phyloP scores from a whole-genome alignment of 495 filamentous ascomycete genomes.

The Lophiotrema nucula region DNA sequence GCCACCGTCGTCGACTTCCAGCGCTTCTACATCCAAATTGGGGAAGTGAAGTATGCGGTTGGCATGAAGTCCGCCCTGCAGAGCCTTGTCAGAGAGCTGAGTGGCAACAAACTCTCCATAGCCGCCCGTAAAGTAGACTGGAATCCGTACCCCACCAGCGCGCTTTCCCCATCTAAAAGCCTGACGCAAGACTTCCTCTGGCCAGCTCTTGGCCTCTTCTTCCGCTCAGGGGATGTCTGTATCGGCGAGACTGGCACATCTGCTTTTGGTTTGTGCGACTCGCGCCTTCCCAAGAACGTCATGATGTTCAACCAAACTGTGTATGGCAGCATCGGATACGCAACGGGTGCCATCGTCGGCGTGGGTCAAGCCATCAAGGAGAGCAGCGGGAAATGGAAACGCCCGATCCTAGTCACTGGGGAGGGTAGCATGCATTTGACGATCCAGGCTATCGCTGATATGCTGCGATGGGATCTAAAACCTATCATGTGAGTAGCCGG shows the following conservation, averaged over 20 bases:
- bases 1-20: constrained; percentile 44
- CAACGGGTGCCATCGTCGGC: constrained; percentile 42
- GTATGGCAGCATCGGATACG: constrained; percentile 47
- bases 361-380: constrained; percentile 51
- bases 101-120: constrained; percentile 24
- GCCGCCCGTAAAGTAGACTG: constrained; percentile 19
- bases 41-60: constrained; percentile 34
- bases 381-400: constrained; percentile 49
- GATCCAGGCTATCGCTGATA: constrained; percentile 42
- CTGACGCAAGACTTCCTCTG: constrained; percentile 46
- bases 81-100: constrained; percentile 32
- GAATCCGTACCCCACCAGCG: constrained; percentile 30
- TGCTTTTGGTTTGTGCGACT: constrained; percentile 40
- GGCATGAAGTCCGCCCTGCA: constrained; percentile 40
- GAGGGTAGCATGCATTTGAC: constrained; percentile 48
- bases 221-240: constrained; percentile 51
- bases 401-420: constrained; percentile 43
- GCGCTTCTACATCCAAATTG: constrained; percentile 42
- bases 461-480: constrained; percentile 40
- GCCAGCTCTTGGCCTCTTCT: constrained; percentile 30
- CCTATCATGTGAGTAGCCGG: constrained; percentile 38
- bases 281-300: constrained; percentile 35
- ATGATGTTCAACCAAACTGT: constrained; percentile 42
- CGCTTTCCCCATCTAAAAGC: constrained; percentile 6
- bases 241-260: constrained; percentile 49